Evolutionary conservation across 768 basidiomycete genomes (phyloP), one percentile per base, ranked within the genome.

Genomic region (Lactarius pseudohatsudake): DNA sequence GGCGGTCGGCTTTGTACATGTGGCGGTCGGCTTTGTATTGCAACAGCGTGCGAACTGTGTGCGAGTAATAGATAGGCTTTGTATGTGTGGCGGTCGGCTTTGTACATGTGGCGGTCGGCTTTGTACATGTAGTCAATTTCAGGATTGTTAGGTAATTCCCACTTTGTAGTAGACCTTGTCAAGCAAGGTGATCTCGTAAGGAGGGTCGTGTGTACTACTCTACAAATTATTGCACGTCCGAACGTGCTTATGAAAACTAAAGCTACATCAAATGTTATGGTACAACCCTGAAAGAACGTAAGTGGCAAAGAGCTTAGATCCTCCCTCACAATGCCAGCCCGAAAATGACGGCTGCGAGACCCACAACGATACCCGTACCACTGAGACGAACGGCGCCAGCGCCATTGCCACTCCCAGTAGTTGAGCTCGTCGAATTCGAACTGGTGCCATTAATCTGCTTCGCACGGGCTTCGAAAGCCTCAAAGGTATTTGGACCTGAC

Each of bases 381-480:
- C 62, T 34, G 53, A 67, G 58, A 67, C 50, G 66, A 41, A 67
- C 41, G 62, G 66, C 66, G 66, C 66, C 66, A 32, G 66, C 66
- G 62, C 66, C 66, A 50, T 64, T 56, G 10, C 26, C 28, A 10
- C 43, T 64, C 63, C 64, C 65, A 32, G 55, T n/a, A 41, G 18
- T 11, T 26, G 66, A 34, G 22, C 61, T 22, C 26, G 66, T 36
- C 30, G 63, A 54, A 6, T 71, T 64, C 5, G 71, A 58, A 41
- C 16, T 2, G 32, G 81, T 81, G 18, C 80, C 81, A 66, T 82
- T 82, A 62, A 78, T 70, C 66, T 77, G 72, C 69, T 79, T 80
- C 10, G 85, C 85, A 22, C 76, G 75, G 2, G 77, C 77, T 58
- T 78, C 65, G 79, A 86, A 87, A 5, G 85, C 85, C 22, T 73